Base-by-base conservation (phyloP, 2,329 filamentous ascomycete species). In the Paracoccidioides lutzii region DNA sequence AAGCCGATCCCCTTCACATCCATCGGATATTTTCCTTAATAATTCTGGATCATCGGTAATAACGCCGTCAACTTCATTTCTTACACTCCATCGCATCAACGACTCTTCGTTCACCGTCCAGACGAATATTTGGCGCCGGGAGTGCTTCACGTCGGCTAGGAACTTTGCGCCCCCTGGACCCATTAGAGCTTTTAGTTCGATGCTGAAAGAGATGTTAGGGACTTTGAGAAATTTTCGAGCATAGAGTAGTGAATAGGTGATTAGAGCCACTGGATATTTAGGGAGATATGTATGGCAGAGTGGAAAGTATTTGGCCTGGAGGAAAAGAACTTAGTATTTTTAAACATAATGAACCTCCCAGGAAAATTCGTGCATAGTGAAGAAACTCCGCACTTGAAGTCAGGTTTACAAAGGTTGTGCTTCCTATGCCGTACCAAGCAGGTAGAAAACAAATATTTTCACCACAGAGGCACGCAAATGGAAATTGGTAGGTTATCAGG, bases 31-130 rank as follows among this genome's bases (percentile, higher is more conserved):
- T 50, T 51, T 22, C 35, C 42, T 12, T n/a, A 53, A 56, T 45
- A 56, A 3, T 1, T 30, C 79, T 0, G 88, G 87, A 62, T 95
- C 83, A 65, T 96, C 90, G 0, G 90, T 95, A 54, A 95, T 83
- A 4, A 95, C 85, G 0, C 88, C 90, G 62, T 95, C 87, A 0
- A 95, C 73, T 3, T 70, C 67, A 44, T 79, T 72, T 33, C 76
- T 70, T 38, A 95, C 81, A 60, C 82, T 79, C 88, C 89, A 95
- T 63, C 82, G 79, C 90, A 97, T 96, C 71, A 82, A 80, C 52
- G 77, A 75, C 59, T 81, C 79, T 12, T 85, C 79, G 67, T 97
- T 95, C 52, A 95, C 87, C 0, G 90, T 96, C 91, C 91, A 97
- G 0, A 82, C 79, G 63, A 85, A 84, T 4, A 96, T 74, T 3